These are phyloP conservation scores for Gorgonomyces haynaldii DNA, from an alignment of 192 early-diverging fungal species.

Conservation along the genomic window DNA sequence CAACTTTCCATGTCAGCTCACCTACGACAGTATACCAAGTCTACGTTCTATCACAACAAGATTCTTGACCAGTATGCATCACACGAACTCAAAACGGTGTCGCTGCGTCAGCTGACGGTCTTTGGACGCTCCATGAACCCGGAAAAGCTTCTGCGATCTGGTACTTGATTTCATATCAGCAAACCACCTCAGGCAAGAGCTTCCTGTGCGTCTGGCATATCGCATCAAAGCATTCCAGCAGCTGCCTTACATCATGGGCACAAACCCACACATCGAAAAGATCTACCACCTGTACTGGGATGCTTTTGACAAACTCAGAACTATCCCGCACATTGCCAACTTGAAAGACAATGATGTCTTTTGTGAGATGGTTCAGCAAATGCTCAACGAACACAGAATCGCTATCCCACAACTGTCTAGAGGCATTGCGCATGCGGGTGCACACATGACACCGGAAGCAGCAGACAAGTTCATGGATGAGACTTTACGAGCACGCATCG, in stretches of 20 bases:
- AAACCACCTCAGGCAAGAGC: constrained; percentile 83
- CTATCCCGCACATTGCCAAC: constrained; percentile 58
- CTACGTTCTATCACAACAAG: constrained; percentile 86
- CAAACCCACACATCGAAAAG: constrained; percentile 75
- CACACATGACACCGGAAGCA: constrained; percentile 50
- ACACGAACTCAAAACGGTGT: constrained; percentile 67
- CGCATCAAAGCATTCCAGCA: constrained; percentile 79
- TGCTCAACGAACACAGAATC: constrained; percentile 69
- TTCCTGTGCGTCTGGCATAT: constrained; percentile 82
- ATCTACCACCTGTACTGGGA: constrained; percentile 88
- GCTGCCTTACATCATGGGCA: constrained; percentile 85
- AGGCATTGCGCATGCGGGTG: constrained; percentile 67
- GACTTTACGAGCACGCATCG: constrained; percentile 81
- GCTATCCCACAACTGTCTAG: constrained; percentile 82
- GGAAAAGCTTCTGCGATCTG: constrained; percentile 67
- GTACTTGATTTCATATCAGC: constrained; percentile 20
- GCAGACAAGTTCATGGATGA: constrained; percentile 81
- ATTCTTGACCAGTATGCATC: constrained; percentile 76
- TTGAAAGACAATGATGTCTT: constrained; percentile 72
- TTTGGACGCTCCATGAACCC: constrained; percentile 71
- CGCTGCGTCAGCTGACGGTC: constrained; percentile 79
- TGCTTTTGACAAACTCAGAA: constrained; percentile 75
- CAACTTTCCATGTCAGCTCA: neutral
- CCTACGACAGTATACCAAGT: constrained; percentile 16
- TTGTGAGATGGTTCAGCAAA: constrained; percentile 59